A percentile compares a stretch with the other conserved stretches of the same genome.
These are phyloP conservation scores for Gymnopus androsaceus DNA, from an alignment of 1,284 basidiomycete genomes.

Conservation along the genomic window DNA sequence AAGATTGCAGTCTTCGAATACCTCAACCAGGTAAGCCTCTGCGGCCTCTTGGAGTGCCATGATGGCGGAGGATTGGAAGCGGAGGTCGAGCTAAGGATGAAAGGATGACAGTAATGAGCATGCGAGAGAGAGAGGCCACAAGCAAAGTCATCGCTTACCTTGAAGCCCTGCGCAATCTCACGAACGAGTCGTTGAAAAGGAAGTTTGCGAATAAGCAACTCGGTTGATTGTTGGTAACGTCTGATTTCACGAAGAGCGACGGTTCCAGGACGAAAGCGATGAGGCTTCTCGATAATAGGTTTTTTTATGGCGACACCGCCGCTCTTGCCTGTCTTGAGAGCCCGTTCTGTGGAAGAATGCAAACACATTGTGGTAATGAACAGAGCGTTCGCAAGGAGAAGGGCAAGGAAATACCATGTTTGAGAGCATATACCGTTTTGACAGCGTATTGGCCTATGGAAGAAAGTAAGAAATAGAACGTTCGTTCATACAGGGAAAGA, in stretches of 20 bases:
- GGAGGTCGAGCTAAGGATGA: constrained; percentile 75
- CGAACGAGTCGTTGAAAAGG: constrained; percentile 92
- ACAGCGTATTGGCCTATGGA: no score
- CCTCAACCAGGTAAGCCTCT: constrained; percentile 77
- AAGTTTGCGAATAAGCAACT: constrained; percentile 89
- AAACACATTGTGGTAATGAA: no score
- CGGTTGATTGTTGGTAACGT: constrained; percentile 95
- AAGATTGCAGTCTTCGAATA: constrained; percentile 72
- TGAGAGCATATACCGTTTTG: no score
- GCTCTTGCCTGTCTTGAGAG: no score
- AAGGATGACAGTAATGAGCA: constrained; percentile 16
- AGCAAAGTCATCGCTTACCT: constrained; percentile 56
- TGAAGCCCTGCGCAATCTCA: constrained; percentile 93
- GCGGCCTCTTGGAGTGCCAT: constrained; percentile 79
- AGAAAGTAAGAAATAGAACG: no score
- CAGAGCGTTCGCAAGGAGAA: no score
- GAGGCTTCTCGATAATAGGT: constrained; percentile 96
- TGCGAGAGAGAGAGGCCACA: constrained; percentile 17
- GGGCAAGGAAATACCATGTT: no score
- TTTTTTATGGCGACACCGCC: no score
- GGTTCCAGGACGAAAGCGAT: constrained; percentile 96
- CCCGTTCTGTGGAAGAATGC: no score
- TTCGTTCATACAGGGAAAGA: no score
- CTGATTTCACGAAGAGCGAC: constrained; percentile 97
- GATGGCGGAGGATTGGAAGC: constrained; percentile 89